phyloP scores from a whole-genome alignment of 2,329 filamentous ascomycete genomes.

The Cercospora nicotianae region DNA sequence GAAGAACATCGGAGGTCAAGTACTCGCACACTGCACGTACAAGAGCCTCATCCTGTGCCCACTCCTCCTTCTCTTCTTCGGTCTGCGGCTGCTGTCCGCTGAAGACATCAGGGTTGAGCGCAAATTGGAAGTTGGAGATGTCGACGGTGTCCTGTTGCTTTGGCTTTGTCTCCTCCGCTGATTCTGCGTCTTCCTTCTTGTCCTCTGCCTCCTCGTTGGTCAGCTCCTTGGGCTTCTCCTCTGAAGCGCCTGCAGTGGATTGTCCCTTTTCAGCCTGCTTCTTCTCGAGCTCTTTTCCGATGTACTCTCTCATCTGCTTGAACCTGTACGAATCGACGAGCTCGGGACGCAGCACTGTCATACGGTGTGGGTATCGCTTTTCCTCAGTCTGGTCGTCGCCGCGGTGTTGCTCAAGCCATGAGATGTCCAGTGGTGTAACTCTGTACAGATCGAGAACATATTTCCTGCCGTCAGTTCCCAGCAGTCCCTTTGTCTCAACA shows the following conservation, averaged over 20 bases:
- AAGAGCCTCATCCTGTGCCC: constrained; percentile 80
- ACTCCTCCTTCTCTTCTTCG: constrained; percentile 81
- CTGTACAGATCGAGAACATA: constrained; percentile 97
- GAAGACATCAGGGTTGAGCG: constrained; percentile 93
- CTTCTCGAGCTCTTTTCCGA: constrained; percentile 73
- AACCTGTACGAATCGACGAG: constrained; percentile 84
- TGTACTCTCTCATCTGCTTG: constrained; percentile 83
- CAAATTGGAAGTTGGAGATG: constrained; percentile 80
- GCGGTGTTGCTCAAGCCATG: constrained; percentile 80
- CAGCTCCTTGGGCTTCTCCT: constrained; percentile 27
- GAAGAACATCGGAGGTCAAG: constrained; percentile 74
- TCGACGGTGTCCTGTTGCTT: constrained; percentile 69
- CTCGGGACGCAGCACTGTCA: constrained; percentile 90
- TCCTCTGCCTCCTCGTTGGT: constrained; percentile 37
- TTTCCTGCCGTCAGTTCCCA: constrained; percentile 93
- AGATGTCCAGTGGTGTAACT: constrained; percentile 85
- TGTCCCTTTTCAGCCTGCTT: constrained; percentile 46
- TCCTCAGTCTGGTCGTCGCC: constrained; percentile 52
- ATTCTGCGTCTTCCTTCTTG: constrained; percentile 12
- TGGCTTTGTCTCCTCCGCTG: constrained; percentile 37
- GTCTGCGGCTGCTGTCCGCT: constrained; percentile 89
- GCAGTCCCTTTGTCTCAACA: constrained; percentile 95
- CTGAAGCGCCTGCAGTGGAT: constrained; percentile 20
- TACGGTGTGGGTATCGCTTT: constrained; percentile 81
- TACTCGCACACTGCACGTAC: constrained; percentile 81